Evolutionary conservation across 202 grass and related monocot species (phyloP), one percentile per base, ranked within the genome.

Genomic region (Brachypodium distachyon): DNA sequence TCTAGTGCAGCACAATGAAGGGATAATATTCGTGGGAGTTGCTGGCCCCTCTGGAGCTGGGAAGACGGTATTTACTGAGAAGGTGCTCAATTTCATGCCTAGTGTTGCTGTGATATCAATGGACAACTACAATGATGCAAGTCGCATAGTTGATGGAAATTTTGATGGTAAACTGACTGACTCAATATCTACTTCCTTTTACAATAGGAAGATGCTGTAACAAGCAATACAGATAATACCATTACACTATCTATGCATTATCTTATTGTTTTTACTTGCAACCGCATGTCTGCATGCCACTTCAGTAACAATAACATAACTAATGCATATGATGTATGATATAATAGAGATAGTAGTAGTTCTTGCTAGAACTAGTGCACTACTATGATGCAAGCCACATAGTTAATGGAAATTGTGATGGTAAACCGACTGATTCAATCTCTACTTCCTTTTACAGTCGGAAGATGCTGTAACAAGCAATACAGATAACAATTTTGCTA

Each of bases 21-120:
- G 96, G 37, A 92, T 98, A 38, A 83, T 92, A 79, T 86, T 98
- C 68, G 87, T 92, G 26, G 96, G 91, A 43, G 89, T 98, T 72
- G 89, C 91, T 6, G 91, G 96, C 1, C 96, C 96, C 54, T 98
- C 96, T 72, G 96, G 96, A 36, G 89, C 91, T 72, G 96, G 96
- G 34, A 98, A 98, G 77, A 95, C 91, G 1, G 89, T 98, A 54
- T 98, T 98, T 82, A 98, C 96, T 47, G 91, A 98, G 72, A 98
- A 98, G 74, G 85, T 98, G 25, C 80, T 92, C n/a, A 89, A 95
- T 92, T 95, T 98, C 84, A 88, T 94, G 89, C 91, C 95, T 6
- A 81, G 78, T 52, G 89, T 98, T 56, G 95, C 80, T 66, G 85
- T 92, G 28, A 92, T 98, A 92, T 98, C 95, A 27, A 95, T 98